Percentiles rank a stretch among this genome's conserved stretches.
phyloP scores from a whole-genome alignment of 148 eudicot species.

The Suaeda aralocaspica region DNA sequence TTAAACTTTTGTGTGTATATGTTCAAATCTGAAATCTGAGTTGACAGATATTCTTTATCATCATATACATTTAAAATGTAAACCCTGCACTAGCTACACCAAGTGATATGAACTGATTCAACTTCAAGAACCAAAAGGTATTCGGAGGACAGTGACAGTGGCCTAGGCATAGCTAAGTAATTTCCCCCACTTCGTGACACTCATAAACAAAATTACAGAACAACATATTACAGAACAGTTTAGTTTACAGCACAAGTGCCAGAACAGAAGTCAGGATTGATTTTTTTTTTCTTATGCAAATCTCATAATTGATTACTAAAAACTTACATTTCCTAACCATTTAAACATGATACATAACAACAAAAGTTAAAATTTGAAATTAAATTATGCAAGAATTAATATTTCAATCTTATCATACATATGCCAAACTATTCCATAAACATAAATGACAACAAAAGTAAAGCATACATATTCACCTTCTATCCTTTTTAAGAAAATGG shows the following conservation, averaged over 20 bases:
- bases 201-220: not conserved
- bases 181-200: not conserved
- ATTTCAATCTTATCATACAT: no score
- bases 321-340: not conserved
- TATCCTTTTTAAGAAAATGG: not conserved
- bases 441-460: not conserved
- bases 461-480: not conserved
- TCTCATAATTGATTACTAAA: conserved; percentile 1
- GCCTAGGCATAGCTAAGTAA: no score
- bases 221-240: not conserved
- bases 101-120: not conserved
- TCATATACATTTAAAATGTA: not conserved
- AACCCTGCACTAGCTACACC: not conserved
- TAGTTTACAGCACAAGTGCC: no score
- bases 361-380: no score
- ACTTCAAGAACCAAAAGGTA: not conserved
- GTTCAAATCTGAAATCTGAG: not conserved
- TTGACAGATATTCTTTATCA: not conserved
- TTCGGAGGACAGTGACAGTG: not conserved
- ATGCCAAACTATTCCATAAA: no score
- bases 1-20: no score
- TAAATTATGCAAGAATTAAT: no score
- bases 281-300: no score
- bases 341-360: not conserved
- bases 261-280: no score